Evolutionary conservation across 768 basidiomycete genomes (phyloP), one percentile per base, ranked within the genome.

Genomic region (Filobasidium wieringae): DNA sequence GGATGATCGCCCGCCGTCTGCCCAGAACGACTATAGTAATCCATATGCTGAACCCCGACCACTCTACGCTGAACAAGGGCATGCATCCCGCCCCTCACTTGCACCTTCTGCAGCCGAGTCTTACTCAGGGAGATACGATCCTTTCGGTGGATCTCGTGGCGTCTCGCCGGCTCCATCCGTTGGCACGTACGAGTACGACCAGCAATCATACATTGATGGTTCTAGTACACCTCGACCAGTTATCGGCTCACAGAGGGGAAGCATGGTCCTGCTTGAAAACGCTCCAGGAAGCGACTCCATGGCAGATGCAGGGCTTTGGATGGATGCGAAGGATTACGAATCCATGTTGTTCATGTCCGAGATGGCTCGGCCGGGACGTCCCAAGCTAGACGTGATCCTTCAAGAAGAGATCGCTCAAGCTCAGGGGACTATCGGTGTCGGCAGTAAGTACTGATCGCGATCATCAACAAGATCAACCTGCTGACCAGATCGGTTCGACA

Each of bases 261-360:
- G 66, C 51, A 72, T 72, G 71, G 67, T 72, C 3, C 57, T 68
- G 0, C 53, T 72, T 7, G 66, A 67, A 39, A 66, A 68, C 40
- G 47, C 54, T 14, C 55, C 37, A 30, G 37, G 24, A 29, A 31
- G 33, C 4, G 61, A 56, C 41, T 17, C 45, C 9, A n/a, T n/a
- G n/a, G n/a, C n/a, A n/a, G 68, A 64, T 55, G 64, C 62, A 1
- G 68, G 59, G 6, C 34, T 72, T 12, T 72, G 69, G 67, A 71
- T 86, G 57, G 80, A 82, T 57, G 77, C 78, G 27, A 71, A 75
- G 53, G 86, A 88, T 67, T 75, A 81, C 64, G 71, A 74, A 6
- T 84, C 86, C 61, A 75, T 86, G 58, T 76, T 76, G 19, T 64
- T 79, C 24, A 76, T 87, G 45, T 76, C 82, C 7, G 85, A 87